These are phyloP conservation scores for Beauveria sp. DNA, from an alignment of 2,329 filamentous ascomycete genomes.

Conservation along the genomic window DNA sequence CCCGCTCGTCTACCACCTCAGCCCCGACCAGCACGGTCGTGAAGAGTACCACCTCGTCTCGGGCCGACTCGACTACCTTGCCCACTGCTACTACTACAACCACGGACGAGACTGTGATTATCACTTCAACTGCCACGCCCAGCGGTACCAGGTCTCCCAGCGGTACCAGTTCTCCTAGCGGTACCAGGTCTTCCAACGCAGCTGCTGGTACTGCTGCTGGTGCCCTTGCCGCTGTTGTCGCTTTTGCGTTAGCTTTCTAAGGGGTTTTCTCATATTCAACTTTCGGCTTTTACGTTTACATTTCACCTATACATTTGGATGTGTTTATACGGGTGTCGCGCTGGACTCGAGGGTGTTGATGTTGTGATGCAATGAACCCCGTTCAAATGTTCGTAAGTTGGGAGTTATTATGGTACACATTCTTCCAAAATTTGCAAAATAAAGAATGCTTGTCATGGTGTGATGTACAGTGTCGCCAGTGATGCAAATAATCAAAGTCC, in stretches of 20 bases:
- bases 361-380: neutral
- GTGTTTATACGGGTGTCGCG: neutral
- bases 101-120: neutral
- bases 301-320: neutral
- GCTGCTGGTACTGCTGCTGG: slow-evolving; percentile 3
- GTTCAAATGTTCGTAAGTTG: too few species aligned
- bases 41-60: neutral
- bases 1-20: neutral
- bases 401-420: too few species aligned
- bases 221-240: neutral
- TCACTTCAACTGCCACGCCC: neutral
- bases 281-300: neutral
- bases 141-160: neutral
- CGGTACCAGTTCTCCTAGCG: too few species aligned
- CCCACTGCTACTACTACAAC: neutral
- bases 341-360: neutral
- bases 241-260: neutral
- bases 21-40: neutral
- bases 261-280: neutral
- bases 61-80: neutral
- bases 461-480: too few species aligned
- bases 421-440: too few species aligned
- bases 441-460: too few species aligned
- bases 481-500: too few species aligned
- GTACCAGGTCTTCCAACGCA: neutral